Evolutionary conservation across 2,329 filamentous ascomycete species (phyloP).

Genomic region (Gyromitra esculenta): DNA sequence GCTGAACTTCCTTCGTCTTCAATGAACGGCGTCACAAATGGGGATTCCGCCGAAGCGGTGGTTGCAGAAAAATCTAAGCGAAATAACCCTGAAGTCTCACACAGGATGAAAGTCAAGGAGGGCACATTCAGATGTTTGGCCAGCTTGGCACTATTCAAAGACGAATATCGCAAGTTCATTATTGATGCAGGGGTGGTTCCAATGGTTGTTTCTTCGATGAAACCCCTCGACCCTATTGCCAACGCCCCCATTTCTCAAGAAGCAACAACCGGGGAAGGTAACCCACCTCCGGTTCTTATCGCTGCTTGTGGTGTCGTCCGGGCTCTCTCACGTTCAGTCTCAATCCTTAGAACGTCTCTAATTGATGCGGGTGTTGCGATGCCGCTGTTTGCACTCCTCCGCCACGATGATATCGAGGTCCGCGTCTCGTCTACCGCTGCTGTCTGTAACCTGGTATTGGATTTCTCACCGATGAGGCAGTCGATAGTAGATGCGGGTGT

Average conservation of each 20-base stretch:
- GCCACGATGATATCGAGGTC: conserved; percentile 78
- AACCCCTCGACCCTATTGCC: conserved; percentile 51
- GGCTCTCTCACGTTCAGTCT: conserved; percentile 84
- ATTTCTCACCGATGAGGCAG: conserved; percentile 90
- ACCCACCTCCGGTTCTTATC: conserved; percentile 79
- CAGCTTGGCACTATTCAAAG: conserved; percentile 81
- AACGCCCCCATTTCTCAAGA: conserved; percentile 56
- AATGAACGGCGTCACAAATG: conserved; percentile 37
- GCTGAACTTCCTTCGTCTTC: conserved; percentile 64
- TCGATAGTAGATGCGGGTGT: conserved; percentile 78
- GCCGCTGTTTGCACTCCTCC: conserved; percentile 79
- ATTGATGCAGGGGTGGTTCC: conserved; percentile 82
- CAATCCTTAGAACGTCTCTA: conserved; percentile 82
- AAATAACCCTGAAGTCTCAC: conserved; percentile 72
- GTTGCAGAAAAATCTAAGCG: conserved; percentile 60
- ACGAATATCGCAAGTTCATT: conserved; percentile 82
- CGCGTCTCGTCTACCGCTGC: conserved; percentile 86
- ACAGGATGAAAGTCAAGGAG: conserved; percentile 80
- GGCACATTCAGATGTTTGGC: conserved; percentile 80
- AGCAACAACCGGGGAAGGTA: conserved; percentile 71
- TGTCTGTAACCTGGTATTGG: conserved; percentile 83
- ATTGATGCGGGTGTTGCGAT: conserved; percentile 84
- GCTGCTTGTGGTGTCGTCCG: conserved; percentile 85
- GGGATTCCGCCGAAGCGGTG: conserved; percentile 30
- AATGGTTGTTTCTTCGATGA: conserved; percentile 81